Evolutionary conservation across 305 asterid genomes (phyloP), one percentile per base, ranked within the genome.

Genomic region (Rubia balearica): DNA sequence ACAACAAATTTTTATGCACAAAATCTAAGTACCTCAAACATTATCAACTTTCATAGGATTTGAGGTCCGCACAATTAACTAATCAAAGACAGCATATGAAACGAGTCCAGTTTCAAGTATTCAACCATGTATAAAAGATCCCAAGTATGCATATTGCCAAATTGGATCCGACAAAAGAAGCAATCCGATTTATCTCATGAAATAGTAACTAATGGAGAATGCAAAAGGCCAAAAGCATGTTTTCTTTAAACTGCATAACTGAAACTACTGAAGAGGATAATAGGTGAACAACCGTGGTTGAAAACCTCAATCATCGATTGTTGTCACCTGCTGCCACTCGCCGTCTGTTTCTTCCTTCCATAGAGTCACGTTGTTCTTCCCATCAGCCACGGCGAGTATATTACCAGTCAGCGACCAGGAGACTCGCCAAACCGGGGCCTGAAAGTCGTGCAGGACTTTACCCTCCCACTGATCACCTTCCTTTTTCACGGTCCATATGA

Each of bases 341-440:
- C 95, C 95, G 70, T 90, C 91, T 0, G 87, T 85, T 1, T 84
- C 92, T 79, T 90, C 96, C 38, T 86, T 86, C 95, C 96, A 90
- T 72, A 90, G 83, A 10, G 91, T 86, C 7, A 90, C 87, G 8
- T 72, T 78, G 73, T 86, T 85, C 8, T 78, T 79, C 56, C 92
- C 89, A 77, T 86, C 89, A 7, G 96, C 90, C 70, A 90, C 96
- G 19, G 95, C 96, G 64, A 90, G 86, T 51, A 86, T 78, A 71
- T 86, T 88, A 13, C 95, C 96, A 3, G 95, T 86, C 56, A 86
- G 81, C 9, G 96, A 90, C 95, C 96, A 90, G 0, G 96, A 86
- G 38, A 90, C 87, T 82, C 92, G 83, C 86, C 90, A 88, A 67
- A 85, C 95, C 0, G 96, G 87, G 41, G 80, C 74, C 62, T 82